Conservation (phyloP, 768 basidiomycete genomes). For the Suillus americanus region DNA sequence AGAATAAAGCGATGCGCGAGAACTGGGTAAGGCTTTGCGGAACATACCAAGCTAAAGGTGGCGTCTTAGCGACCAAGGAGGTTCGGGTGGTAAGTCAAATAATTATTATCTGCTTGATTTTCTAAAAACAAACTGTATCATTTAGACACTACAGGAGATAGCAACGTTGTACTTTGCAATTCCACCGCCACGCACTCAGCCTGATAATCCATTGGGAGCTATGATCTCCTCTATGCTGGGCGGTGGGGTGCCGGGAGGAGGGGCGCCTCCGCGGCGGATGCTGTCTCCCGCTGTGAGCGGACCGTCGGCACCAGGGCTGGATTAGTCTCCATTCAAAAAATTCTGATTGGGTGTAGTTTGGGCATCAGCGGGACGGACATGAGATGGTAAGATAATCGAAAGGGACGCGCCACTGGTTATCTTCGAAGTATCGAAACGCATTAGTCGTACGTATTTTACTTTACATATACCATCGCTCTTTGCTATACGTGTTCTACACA, state of each 20-base stretch:
- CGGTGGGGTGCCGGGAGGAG: conserved; percentile 46
- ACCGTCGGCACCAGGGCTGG: conserved; percentile 27
- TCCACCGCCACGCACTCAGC: conserved; percentile 68
- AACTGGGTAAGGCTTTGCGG: conserved; percentile 85
- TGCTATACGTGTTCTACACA: too few relatives aligned
- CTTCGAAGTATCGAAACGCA: neutral
- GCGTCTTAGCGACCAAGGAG: conserved; percentile 56
- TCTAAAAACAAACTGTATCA: neutral
- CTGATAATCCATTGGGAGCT: conserved; percentile 81
- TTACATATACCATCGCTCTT: too few relatives aligned
- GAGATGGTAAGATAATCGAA: conserved; percentile 12
- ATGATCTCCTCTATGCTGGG: conserved; percentile 90
- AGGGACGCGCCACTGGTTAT: conserved; percentile 13
- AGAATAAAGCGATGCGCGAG: conserved; percentile 72
- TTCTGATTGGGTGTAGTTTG: conserved; percentile 12
- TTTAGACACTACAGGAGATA: conserved; percentile 66
- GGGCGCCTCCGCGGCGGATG: conserved; percentile 24
- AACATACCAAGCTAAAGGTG: conserved; percentile 77
- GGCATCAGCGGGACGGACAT: conserved; percentile 10
- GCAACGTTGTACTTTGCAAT: conserved; percentile 84
- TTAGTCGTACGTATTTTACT: too few relatives aligned
- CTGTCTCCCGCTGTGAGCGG: conserved; percentile 26
- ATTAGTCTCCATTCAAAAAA: conserved; percentile 13
- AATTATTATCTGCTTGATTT: neutral
- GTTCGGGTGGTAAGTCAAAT: conserved; percentile 58